Evolutionary conservation across 2,329 filamentous ascomycete genomes (phyloP).

Genomic region (Ceratocystis destructans): DNA sequence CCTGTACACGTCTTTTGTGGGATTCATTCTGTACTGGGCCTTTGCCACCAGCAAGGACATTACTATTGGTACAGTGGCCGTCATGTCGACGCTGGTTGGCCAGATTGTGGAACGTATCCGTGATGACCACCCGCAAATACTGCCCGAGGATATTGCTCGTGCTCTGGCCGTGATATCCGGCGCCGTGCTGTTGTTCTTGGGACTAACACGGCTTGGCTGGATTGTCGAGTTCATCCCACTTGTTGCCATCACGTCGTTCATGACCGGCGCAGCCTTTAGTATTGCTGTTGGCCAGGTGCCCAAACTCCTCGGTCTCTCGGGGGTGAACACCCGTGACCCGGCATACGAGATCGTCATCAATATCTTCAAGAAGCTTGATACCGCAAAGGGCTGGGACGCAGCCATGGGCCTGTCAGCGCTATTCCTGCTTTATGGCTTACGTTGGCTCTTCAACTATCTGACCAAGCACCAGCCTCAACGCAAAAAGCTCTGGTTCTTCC

Average conservation of each 20-base stretch:
- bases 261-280: conserved; percentile 39
- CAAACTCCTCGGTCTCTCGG: conserved; percentile 37
- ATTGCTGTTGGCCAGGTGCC: conserved; percentile 38
- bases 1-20: conserved; percentile 78
- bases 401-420: conserved; percentile 60
- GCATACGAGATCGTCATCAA: conserved; percentile 39
- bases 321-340: conserved; percentile 36
- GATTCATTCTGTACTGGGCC: conserved; percentile 89
- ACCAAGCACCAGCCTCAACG: conserved; percentile 53
- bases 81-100: conserved; percentile 40
- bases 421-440: conserved; percentile 53
- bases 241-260: conserved; percentile 40
- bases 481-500: conserved; percentile 63
- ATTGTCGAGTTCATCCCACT: conserved; percentile 42
- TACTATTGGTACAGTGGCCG: conserved; percentile 62
- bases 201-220: conserved; percentile 39
- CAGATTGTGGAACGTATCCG: conserved; percentile 33
- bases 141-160: conserved; percentile 34
- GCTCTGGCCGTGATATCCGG: conserved; percentile 37
- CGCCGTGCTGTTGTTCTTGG: conserved; percentile 36
- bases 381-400: conserved; percentile 47
- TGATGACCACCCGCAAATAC: conserved; percentile 28
- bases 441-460: conserved; percentile 45
- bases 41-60: conserved; percentile 98
- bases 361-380: conserved; percentile 34